Evolutionary conservation across 1,284 basidiomycete species (phyloP), one percentile per base, ranked within the genome.

Genomic region (Moesziomyces antarcticus): DNA sequence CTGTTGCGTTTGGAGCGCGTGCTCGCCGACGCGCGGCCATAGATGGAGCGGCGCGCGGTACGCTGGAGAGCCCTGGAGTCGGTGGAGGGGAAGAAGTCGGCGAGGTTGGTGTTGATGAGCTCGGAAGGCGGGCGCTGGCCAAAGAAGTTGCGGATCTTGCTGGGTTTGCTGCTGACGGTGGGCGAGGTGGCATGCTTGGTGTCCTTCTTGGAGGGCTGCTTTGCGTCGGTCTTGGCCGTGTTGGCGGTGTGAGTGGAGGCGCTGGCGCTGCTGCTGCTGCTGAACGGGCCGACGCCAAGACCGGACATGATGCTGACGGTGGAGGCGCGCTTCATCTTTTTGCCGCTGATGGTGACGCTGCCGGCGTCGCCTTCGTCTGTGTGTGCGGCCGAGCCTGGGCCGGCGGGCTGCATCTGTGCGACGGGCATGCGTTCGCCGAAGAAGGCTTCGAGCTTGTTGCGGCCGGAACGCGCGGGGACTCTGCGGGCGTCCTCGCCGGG

Each of bases 51-150:
- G 20, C 79, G 64, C 22, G 79, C 79, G 1, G 79, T 68, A 14
- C 77, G 68, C 61, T 81, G 78, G 48, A 83, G 62, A 9, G 81
- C 78, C 43, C 67, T 93, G 86, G 92, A 93, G 86, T 97, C 93
- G 1, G 93, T 91, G 64, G 89, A 89, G 1, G 96, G 97, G 89
- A 99, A 99, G 87, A 93, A 99, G 64, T 97, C 95, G 21, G 92
- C 90, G 45, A 99, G 85, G 83, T 99, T 94, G n/a, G 89, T 96
- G 33, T 94, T 93, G 85, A 99, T 99, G 75, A 99, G 89, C 84
- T 99, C 96, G 82, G 91, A 93, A 0, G 97, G 94, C 1, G 97
- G 97, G 47, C 97, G 91, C 81, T 98, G 96, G 11, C 96, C 97
- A 79, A 97, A 96, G 88, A 99, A 99, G 87, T 95, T 96, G 85